phyloP scores from a whole-genome alignment of 2,329 filamentous ascomycete species.

The Akanthomyces muscarius region DNA sequence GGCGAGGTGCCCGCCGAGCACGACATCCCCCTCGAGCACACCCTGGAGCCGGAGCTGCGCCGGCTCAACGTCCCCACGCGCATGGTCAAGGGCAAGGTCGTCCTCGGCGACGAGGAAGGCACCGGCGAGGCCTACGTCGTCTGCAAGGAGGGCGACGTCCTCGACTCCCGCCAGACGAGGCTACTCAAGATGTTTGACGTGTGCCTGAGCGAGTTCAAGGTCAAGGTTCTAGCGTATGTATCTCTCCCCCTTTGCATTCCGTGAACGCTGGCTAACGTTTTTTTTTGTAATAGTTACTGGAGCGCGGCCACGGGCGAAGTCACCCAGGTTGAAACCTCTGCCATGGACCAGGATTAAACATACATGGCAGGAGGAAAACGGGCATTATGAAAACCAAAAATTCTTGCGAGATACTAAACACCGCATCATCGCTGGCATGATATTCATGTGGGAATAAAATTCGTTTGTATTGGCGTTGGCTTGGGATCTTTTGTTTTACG shows the following conservation, averaged over 20 bases:
- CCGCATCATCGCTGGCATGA: constrained; percentile 12
- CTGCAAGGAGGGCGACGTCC: constrained; percentile 76
- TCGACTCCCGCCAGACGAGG: constrained; percentile 90
- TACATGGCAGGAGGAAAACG: neutral
- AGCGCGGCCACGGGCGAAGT: constrained; percentile 55
- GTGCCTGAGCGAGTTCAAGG: constrained; percentile 83
- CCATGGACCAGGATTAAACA: constrained; percentile 31
- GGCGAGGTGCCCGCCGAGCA: constrained; percentile 76
- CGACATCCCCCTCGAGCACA: constrained; percentile 83
- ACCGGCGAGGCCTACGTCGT: constrained; percentile 62
- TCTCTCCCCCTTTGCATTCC: neutral
- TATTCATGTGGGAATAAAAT: constrained; percentile 12
- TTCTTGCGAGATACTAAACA: neutral
- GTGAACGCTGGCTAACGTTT: constrained; percentile 18
- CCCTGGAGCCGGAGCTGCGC: constrained; percentile 83
- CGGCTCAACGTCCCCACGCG: constrained; percentile 86
- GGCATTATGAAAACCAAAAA: constrained; percentile 5
- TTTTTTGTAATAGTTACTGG: constrained; percentile 50
- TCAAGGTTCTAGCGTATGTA: constrained; percentile 69
- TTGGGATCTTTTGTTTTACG: constrained; percentile 10
- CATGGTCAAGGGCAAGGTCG: constrained; percentile 83
- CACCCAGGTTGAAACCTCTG: constrained; percentile 46
- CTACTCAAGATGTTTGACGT: constrained; percentile 92
- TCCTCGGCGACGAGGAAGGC: constrained; percentile 59
- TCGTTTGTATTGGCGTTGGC: constrained; percentile 15